These are phyloP conservation scores for Colletotrichum eremochloae DNA, from an alignment of 2,329 filamentous ascomycete species.

Conservation along the genomic window DNA sequence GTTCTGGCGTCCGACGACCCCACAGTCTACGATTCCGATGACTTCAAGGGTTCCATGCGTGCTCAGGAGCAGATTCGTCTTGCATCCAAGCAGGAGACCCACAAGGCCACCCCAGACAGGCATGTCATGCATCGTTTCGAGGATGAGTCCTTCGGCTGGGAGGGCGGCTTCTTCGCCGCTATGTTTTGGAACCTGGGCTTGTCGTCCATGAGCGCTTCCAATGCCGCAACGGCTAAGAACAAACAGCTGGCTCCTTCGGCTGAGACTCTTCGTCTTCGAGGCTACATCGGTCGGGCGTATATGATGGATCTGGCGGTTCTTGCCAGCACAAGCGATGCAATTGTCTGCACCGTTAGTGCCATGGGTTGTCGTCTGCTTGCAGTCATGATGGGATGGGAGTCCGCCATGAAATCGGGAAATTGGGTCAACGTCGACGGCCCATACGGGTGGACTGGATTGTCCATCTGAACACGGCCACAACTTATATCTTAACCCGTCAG, in stretches of 20 bases:
- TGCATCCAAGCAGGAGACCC: constrained; percentile 70
- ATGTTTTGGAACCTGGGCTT: constrained; percentile 85
- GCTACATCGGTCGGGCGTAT: constrained; percentile 84
- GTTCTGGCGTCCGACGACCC: constrained; percentile 87
- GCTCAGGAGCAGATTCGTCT: constrained; percentile 85
- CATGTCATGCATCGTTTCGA: constrained; percentile 74
- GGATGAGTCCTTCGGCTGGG: constrained; percentile 86
- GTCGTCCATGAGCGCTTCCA: constrained; percentile 55
- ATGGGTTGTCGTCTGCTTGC: constrained; percentile 80
- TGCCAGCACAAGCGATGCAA: constrained; percentile 73
- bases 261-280: constrained; percentile 75
- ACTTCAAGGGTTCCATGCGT: constrained; percentile 69
- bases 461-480: constrained; percentile 9
- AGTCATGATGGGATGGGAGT: constrained; percentile 90
- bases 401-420: constrained; percentile 67
- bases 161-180: constrained; percentile 85
- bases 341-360: constrained; percentile 83
- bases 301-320: constrained; percentile 84
- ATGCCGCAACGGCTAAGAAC: constrained; percentile 50
- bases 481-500: neutral
- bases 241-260: constrained; percentile 56
- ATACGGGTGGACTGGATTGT: constrained; percentile 70
- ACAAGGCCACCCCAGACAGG: constrained; percentile 57
- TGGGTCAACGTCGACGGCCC: constrained; percentile 88
- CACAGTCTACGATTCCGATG: constrained; percentile 75